Evolutionary conservation across 768 basidiomycete species (phyloP).

Genomic region (Trichaptum fuscoviolaceum): DNA sequence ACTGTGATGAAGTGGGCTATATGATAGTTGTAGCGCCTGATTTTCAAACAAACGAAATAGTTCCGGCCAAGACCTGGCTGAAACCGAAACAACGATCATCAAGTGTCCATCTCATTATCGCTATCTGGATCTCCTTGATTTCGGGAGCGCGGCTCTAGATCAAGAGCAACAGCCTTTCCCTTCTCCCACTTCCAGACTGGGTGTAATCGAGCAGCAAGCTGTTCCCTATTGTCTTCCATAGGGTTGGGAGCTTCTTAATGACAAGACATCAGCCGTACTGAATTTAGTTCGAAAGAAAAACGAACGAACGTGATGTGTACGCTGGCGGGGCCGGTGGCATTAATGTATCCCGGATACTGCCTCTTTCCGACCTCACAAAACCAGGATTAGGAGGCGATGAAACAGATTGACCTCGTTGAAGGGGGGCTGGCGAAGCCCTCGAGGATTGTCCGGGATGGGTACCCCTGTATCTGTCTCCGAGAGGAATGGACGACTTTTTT

Average conservation of each 20-base stretch:
- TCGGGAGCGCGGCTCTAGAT: background rate
- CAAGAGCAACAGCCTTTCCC: background rate
- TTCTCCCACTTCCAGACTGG: background rate
- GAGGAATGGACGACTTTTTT: background rate
- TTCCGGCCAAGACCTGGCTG: too few relatives aligned
- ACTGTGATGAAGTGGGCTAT: too few relatives aligned
- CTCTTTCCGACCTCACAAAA: background rate
- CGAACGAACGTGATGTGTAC: background rate
- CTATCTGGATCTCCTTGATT: background rate
- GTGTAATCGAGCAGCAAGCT: background rate
- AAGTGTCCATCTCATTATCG: background rate
- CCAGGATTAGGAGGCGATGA: background rate
- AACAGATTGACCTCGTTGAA: background rate
- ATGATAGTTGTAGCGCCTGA: too few relatives aligned
- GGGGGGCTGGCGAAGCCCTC: background rate
- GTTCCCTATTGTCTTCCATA: background rate
- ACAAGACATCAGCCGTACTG: background rate
- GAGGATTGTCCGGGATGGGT: background rate
- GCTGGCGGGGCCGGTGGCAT: background rate
- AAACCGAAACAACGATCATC: background rate
- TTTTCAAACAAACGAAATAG: too few relatives aligned
- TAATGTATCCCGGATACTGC: background rate
- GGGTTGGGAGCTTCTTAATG: background rate
- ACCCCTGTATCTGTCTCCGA: background rate
- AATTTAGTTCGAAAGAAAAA: background rate